Evolutionary conservation across 1,139 yeast genomes (phyloP), one percentile per base, ranked within the genome.

Genomic region (Taphrina flavorubra): DNA sequence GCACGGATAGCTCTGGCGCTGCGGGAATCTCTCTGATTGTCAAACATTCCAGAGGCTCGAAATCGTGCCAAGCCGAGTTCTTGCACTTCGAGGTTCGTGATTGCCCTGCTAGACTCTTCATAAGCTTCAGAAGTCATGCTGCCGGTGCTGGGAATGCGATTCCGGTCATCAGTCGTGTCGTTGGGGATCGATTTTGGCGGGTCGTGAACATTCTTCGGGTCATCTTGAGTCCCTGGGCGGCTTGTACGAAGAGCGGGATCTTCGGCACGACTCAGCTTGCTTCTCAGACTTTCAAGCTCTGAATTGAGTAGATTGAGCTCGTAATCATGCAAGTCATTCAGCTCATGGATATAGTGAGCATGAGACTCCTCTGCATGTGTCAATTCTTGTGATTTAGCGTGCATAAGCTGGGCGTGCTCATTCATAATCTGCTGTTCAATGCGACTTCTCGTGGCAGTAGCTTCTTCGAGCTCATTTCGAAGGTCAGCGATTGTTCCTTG

Each of bases 1-100:
- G 47, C 47, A 14, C 47, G 47, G 2, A n/a, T 44, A 16, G 47
- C n/a, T 44, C 18, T 44, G n/a, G 36, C 36, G 20, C 36, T 49
- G n/a, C 53, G 53, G 2, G 53, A 49, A n/a, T 49, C 53, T 20
- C 53, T 31, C 53, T 49, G 53, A 11, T n/a, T 49, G n/a, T 49
- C 53, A 49, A 49, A 49, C 10, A 49, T 20, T n/a, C 20, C 36
- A 2, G 53, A 49, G 20, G 53, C 53, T 6, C 53, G 53, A 34
- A 49, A 49, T 49, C 53, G 53, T 49, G 53, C 53, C 36, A 49
- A 49, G 36, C 53, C 20, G 10, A 1, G 53, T 20, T 49, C 53
- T n/a, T 49, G 53, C 2, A 49, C 36, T 7, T 18, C 53, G 10
- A 49, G 53, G 20, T 34, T 49, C 14, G 8, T 49, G 31, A 49